phyloP scores from a whole-genome alignment of 148 eudicot genomes.

The Camellia sinensis region DNA sequence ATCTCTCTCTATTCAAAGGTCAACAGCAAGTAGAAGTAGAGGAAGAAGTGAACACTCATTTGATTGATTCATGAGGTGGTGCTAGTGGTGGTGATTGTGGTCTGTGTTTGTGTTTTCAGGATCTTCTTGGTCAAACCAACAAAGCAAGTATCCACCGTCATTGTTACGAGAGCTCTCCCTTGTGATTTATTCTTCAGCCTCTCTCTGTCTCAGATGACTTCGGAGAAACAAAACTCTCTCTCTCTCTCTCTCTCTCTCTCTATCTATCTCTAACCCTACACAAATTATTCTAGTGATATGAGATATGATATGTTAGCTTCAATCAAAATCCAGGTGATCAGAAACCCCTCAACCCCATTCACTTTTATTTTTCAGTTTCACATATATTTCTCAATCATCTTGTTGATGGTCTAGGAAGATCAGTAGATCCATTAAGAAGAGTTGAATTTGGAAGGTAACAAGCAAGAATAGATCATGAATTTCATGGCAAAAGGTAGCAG shows the following conservation, averaged over 20 bases:
- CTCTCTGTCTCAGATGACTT: not conserved
- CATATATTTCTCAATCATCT: not conserved
- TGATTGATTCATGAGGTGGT: not conserved
- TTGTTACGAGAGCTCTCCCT: not conserved
- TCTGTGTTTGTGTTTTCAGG: not conserved
- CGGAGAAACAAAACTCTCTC: not conserved
- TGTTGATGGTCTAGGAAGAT: not conserved
- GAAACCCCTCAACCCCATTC: not conserved
- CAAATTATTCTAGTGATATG: not conserved
- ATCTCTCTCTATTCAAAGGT: constrained; percentile 5
- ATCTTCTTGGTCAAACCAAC: not conserved
- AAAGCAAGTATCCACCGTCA: not conserved
- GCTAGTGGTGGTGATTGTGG: not conserved
- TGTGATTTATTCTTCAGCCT: not conserved
- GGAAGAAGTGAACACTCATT: constrained; percentile 8
- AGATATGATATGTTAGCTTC: not conserved
- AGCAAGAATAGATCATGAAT: constrained; percentile 8
- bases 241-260: not conserved
- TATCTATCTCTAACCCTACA: not conserved
- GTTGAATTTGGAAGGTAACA: no score
- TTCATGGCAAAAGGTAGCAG: constrained; percentile 21
- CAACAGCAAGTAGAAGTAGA: constrained; percentile 3
- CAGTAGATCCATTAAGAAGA: not conserved
- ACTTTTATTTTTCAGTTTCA: not conserved
- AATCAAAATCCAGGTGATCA: not conserved